A percentile compares a stretch with the other conserved stretches of the same genome.
phyloP scores from a whole-genome alignment of 2,329 filamentous ascomycete genomes.

The Endoconidiophora laricicola region DNA sequence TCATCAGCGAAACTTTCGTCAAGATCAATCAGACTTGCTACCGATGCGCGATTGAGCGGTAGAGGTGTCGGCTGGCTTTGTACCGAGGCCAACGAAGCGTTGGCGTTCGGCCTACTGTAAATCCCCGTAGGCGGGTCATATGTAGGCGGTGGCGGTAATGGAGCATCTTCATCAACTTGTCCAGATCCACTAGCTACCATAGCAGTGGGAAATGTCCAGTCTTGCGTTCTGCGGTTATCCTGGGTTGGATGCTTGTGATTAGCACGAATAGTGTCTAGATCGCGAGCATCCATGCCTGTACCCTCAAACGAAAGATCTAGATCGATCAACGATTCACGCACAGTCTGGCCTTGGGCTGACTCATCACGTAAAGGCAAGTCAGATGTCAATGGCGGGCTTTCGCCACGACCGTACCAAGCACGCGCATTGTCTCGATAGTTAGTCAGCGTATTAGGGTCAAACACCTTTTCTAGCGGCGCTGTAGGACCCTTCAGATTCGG shows the following conservation, averaged over 20 bases:
- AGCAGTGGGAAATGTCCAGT: constrained; percentile 31
- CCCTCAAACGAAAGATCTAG: constrained; percentile 25
- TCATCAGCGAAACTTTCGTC: constrained; percentile 17
- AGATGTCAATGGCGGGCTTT: constrained; percentile 20
- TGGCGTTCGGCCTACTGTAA: constrained; percentile 8
- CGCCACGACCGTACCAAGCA: constrained; percentile 24
- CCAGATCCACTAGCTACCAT: constrained; percentile 7
- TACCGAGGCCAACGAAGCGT: constrained; percentile 1
- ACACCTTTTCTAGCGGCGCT: constrained; percentile 29
- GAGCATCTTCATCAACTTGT: constrained; percentile 8
- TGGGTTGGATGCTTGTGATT: not conserved
- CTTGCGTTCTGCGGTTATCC: constrained; percentile 24
- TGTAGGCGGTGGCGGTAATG: not conserved
- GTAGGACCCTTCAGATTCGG: constrained; percentile 26
- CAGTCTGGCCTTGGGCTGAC: constrained; percentile 21
- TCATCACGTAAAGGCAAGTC: constrained; percentile 29
- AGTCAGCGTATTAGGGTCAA: constrained; percentile 30
- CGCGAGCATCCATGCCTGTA: constrained; percentile 4
- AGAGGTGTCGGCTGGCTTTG: not conserved
- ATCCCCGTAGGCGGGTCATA: constrained; percentile 9
- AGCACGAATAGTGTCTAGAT: constrained; percentile 7
- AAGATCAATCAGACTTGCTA: constrained; percentile 22
- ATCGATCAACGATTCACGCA: constrained; percentile 30
- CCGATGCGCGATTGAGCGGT: constrained; percentile 20
- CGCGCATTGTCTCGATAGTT: constrained; percentile 30